A percentile compares a stretch with the other conserved stretches of the same genome.
phyloP scores from a whole-genome alignment of 306 rosid species.

The Canavalia gladiata region DNA sequence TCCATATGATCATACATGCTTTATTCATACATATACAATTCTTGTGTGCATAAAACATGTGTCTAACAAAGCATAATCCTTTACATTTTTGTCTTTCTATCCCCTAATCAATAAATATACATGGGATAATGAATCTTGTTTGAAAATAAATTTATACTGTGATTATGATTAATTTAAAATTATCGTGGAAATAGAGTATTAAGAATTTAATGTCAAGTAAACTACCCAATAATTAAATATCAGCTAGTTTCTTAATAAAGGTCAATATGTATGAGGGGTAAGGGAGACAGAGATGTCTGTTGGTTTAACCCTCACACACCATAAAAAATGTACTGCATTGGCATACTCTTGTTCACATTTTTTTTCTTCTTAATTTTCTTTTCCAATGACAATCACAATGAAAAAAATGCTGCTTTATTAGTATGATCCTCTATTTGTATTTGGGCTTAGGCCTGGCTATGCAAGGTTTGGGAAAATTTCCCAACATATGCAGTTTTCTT shows the following conservation, averaged over 20 bases:
- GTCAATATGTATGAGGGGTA: background rate
- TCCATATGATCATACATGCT: background rate
- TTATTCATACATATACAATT: background rate
- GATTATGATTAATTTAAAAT: slow-evolving; percentile 9
- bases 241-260: background rate
- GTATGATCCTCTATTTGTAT: background rate
- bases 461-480: background rate
- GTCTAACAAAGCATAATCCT: background rate
- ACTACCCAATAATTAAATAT: slow-evolving; percentile 24
- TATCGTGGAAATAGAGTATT: background rate
- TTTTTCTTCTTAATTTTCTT: background rate
- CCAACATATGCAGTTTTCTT: background rate
- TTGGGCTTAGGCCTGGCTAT: background rate
- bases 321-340: background rate
- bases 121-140: background rate
- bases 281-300: background rate
- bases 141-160: slow-evolving; percentile 21
- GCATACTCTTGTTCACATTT: background rate
- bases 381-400: background rate
- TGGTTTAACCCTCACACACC: background rate
- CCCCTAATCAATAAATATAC: background rate
- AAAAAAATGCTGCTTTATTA: background rate
- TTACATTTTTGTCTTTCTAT: background rate
- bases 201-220: background rate
- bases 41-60: background rate